A percentile compares a stretch with the other conserved stretches of the same genome.
These are phyloP conservation scores for Bodo saltans DNA, from an alignment of 78 protist genomes.

Conservation along the genomic window DNA sequence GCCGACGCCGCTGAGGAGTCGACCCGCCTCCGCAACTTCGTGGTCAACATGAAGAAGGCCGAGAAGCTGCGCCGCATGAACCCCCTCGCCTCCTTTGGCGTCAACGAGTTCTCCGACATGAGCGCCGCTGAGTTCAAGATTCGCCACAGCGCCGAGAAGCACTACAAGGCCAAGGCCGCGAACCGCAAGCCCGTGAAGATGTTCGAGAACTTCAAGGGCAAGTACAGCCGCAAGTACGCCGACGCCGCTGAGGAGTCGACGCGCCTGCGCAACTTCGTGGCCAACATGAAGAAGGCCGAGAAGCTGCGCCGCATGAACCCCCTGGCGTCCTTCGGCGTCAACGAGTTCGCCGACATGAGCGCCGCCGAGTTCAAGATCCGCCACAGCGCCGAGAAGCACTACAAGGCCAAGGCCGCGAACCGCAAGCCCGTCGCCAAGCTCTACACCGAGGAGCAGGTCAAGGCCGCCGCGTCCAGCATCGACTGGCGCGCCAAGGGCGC, in stretches of 20 bases:
- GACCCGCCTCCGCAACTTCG: neutral
- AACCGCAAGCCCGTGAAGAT: too few relatives aligned
- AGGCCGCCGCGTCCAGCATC: too few relatives aligned
- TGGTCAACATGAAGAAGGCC: neutral
- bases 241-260: slow-evolving; percentile 5
- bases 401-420: too few relatives aligned
- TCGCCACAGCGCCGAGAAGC: slow-evolving; percentile 8
- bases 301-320: too few relatives aligned
- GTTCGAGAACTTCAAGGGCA: neutral
- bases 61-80: slow-evolving; percentile 7
- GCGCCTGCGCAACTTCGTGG: neutral
- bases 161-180: too few relatives aligned
- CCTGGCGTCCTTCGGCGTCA: too few relatives aligned
- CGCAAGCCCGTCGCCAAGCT: too few relatives aligned
- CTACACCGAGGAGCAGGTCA: too few relatives aligned
- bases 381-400: too few relatives aligned
- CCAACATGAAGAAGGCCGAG: neutral
- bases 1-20: slow-evolving; percentile 6
- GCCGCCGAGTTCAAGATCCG: too few relatives aligned
- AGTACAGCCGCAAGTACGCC: neutral
- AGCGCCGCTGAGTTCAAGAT: slow-evolving; percentile 11
- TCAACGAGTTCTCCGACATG: neutral
- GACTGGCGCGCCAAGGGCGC: slow-evolving; percentile 65
- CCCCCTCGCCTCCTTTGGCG: slow-evolving; percentile 20
- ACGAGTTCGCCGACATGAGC: too few relatives aligned